A percentile compares a stretch with the other conserved stretches of the same genome.
Conservation (phyloP, 345 rosid species). For the Citrus cavaleriei region DNA sequence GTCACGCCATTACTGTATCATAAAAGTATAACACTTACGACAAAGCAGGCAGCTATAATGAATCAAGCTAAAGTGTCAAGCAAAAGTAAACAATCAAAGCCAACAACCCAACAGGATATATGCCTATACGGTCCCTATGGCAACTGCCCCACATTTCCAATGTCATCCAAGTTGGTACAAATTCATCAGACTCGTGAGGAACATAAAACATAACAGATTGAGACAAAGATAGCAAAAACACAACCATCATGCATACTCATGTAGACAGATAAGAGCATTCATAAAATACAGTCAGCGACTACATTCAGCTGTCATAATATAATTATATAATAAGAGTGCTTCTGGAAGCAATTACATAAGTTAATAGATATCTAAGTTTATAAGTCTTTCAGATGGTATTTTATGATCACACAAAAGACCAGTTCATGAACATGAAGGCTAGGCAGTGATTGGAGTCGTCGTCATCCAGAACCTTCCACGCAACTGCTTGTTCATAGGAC, state of each 20-base stretch:
- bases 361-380: conserved; percentile 13
- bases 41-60: neutral
- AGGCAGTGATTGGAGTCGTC: conserved; percentile 75
- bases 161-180: neutral
- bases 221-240: neutral
- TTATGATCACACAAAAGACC: conserved; percentile 72
- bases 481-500: conserved; percentile 76
- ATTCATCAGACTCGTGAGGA: neutral
- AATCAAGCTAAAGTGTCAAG: neutral
- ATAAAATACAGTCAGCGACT: conserved; percentile 10
- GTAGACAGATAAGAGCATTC: conserved; percentile 2
- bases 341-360: conserved; percentile 8
- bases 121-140: neutral
- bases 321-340: neutral
- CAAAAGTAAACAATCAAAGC: neutral
- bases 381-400: neutral
- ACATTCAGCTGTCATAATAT: conserved; percentile 7
- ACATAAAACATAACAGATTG: neutral
- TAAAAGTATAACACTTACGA: neutral
- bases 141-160: neutral
- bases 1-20: neutral
- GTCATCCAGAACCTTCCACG: conserved; percentile 85
- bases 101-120: neutral
- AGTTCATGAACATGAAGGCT: conserved; percentile 75
- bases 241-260: conserved; percentile 2